Evolutionary conservation across 192 early-diverging fungal genomes (phyloP).

Genomic region (Coemansia sp.): DNA sequence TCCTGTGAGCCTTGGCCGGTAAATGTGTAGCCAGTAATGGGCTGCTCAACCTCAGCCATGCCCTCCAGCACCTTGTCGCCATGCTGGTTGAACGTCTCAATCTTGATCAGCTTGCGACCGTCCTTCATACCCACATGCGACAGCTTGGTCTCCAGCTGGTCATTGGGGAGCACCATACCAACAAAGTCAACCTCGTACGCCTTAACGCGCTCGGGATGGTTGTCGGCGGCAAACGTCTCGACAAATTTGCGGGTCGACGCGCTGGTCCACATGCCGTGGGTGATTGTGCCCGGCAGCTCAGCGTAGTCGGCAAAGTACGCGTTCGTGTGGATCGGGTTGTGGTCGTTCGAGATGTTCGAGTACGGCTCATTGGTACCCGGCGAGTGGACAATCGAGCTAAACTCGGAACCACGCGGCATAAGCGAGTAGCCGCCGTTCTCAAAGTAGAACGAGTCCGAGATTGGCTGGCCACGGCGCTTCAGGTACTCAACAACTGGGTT

Average conservation of each 20-base stretch:
- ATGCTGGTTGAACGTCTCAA: conserved; percentile 73
- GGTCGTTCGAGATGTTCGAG: conserved; percentile 79
- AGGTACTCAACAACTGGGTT: conserved; percentile 91
- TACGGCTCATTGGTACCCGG: conserved; percentile 66
- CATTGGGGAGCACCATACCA: conserved; percentile 85
- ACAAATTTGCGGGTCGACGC: conserved; percentile 87
- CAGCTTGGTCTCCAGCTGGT: conserved; percentile 79
- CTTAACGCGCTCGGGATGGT: conserved; percentile 74
- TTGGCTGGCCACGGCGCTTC: conserved; percentile 78
- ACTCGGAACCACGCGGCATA: conserved; percentile 80
- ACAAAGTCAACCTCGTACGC: conserved; percentile 80
- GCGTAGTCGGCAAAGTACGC: conserved; percentile 86
- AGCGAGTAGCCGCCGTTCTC: conserved; percentile 89
- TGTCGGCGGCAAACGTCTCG: conserved; percentile 81
- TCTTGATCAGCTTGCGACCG: conserved; percentile 85
- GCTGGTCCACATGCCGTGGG: conserved; percentile 97
- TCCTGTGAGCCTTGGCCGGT: conserved; percentile 95
- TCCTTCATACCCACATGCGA: conserved; percentile 82
- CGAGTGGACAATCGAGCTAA: conserved; percentile 59
- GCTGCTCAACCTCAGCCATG: conserved; percentile 85
- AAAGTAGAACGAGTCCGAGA: conserved; percentile 88
- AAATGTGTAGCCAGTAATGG: conserved; percentile 84
- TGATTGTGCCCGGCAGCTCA: conserved; percentile 88
- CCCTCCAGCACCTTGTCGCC: conserved; percentile 71
- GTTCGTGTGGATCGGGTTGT: conserved; percentile 95